phyloP scores from a whole-genome alignment of 768 basidiomycete species.

The Boletus barrowsii region DNA sequence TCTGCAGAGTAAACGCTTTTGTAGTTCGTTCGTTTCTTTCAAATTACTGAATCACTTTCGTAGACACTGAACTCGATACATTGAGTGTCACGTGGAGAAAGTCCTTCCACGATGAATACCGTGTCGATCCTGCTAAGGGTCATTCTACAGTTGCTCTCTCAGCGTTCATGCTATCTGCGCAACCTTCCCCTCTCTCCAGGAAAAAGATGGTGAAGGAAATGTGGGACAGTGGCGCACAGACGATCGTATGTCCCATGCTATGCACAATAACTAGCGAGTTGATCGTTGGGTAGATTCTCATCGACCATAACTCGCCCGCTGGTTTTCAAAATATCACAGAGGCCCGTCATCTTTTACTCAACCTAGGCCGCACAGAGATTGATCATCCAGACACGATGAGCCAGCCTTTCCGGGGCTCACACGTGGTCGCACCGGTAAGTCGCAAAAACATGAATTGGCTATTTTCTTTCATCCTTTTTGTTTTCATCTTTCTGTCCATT shows the following conservation, averaged over 20 bases:
- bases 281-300: slow-evolving; percentile 56
- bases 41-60: slow-evolving; percentile 8
- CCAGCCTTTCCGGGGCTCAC: slow-evolving; percentile 51
- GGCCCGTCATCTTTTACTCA: slow-evolving; percentile 71
- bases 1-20: slow-evolving; percentile 44
- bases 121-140: slow-evolving; percentile 41
- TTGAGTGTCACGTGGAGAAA: slow-evolving; percentile 55
- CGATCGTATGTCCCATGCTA: slow-evolving; percentile 49
- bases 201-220: slow-evolving; percentile 74
- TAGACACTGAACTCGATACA: slow-evolving; percentile 48
- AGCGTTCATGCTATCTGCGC: slow-evolving; percentile 80
- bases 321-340: slow-evolving; percentile 81
- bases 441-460: not conserved
- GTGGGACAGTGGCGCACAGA: slow-evolving; percentile 89
- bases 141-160: slow-evolving; percentile 67
- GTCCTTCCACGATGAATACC: slow-evolving; percentile 49
- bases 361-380: slow-evolving; percentile 57
- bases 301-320: slow-evolving; percentile 74
- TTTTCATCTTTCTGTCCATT: slow-evolving; percentile 4
- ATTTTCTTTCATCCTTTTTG: not conserved
- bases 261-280: slow-evolving; percentile 1
- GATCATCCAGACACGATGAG: slow-evolving; percentile 42
- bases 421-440: slow-evolving; percentile 87
- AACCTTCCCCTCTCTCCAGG: slow-evolving; percentile 57
- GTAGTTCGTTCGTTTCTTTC: not conserved